Base-by-base conservation (phyloP, 495 filamentous ascomycete species). In the Aspergillus cristatus region DNA sequence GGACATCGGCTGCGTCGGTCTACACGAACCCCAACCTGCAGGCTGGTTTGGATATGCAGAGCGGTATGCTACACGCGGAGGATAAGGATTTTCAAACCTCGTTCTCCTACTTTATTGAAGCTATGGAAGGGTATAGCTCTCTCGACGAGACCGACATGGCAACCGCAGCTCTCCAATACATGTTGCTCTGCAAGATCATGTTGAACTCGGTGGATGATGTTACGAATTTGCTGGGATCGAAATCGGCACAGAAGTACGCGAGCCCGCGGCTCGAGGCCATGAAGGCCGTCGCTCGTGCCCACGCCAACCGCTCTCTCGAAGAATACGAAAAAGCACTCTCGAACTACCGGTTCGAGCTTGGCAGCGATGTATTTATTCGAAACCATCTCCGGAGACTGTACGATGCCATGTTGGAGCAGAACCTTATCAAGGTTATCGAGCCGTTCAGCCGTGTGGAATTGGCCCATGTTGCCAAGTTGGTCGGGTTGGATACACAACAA, bases 161-260 rank as follows among this genome's bases (percentile, higher is more conserved):
- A 4, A 90, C 87, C 7, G 81, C 89, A 7, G 84, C 91, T 17
- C 69, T 99, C 45, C 94, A 99, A 65, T 99, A 99, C 74, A 97
- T 99, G 93, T 73, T 99, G 24, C 78, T 99, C 18, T 97, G 91
- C 75, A 96, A 97, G 72, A 93, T 99, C 68, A 97, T 99, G 91
- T 72, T 96, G 45, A 99, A 99, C 67, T 67, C 90, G 22, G 86
- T 77, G 45, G 88, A 96, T 68, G 91, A 99, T 64, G 90, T 99
- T 54, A 89, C 87, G 63, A 74, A 78, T 51, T 71, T 98, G 37
- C 82, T 97, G 76, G 78, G 81, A 12, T 88, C 84, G 32, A 98
- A 98, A 72, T 86, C 94, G 58, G 91, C 91, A 20, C 75, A 88
- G 51, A 91, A 93, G 64, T 96, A 97, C 60, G 89, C 90, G 16